A percentile compares a stretch with the other conserved stretches of the same genome.
Conservation (phyloP, 1,284 basidiomycete species). For the Gomphus sp. region DNA sequence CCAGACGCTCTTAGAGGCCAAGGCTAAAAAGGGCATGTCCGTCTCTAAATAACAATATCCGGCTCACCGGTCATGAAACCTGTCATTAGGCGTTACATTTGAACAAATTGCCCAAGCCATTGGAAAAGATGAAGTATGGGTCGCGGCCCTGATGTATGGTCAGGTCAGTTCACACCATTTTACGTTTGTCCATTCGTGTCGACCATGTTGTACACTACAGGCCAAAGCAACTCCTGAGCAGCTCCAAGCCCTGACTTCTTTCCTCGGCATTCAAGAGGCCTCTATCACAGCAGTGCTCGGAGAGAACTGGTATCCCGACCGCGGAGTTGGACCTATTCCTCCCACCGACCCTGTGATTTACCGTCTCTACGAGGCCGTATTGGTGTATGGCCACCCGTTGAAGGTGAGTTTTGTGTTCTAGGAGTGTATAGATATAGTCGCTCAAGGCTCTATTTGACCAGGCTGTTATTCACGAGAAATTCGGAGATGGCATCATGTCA, state of each 20-base stretch:
- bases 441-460: conserved; percentile 19
- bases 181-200: not conserved
- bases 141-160: conserved; percentile 82
- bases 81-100: conserved; percentile 52
- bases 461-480: conserved; percentile 87
- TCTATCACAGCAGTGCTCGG: conserved; percentile 44
- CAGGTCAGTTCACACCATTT: conserved; percentile 39
- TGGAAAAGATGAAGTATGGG: conserved; percentile 79
- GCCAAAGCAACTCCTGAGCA: conserved; percentile 63
- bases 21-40: conserved; percentile 52
- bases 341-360: conserved; percentile 80
- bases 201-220: conserved; percentile 24
- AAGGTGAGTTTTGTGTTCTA: conserved; percentile 36
- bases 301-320: conserved; percentile 62
- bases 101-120: conserved; percentile 61
- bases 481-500: conserved; percentile 87
- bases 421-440: not conserved
- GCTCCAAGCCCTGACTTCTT: conserved; percentile 39
- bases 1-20: conserved; percentile 48
- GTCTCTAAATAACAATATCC: not conserved
- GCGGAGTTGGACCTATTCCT: conserved; percentile 57
- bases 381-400: conserved; percentile 77
- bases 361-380: conserved; percentile 74
- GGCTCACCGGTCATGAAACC: conserved; percentile 10
- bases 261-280: conserved; percentile 37